phyloP scores from a whole-genome alignment of 2,329 filamentous ascomycete species.

The Monilinia aucupariae region DNA sequence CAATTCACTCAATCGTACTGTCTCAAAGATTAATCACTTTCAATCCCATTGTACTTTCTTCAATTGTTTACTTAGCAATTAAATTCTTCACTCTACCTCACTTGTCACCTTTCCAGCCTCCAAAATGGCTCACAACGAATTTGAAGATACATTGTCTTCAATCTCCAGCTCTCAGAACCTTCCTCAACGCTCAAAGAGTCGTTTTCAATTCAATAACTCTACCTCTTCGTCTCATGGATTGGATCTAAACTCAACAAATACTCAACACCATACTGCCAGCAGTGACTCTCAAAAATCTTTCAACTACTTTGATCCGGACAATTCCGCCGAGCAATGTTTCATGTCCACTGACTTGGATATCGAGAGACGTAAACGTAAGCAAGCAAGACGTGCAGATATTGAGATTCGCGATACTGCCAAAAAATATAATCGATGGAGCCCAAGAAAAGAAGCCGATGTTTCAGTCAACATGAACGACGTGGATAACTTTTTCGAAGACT shows the following conservation, averaged over 20 bases:
- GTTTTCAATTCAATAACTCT: slow-evolving; percentile 1
- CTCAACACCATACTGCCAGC: slow-evolving; percentile 10
- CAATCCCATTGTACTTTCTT: neutral
- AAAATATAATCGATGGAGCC: slow-evolving; percentile 33
- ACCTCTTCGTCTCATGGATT: slow-evolving; percentile 3
- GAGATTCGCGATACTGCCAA: slow-evolving; percentile 34
- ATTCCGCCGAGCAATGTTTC: slow-evolving; percentile 6
- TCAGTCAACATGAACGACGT: slow-evolving; percentile 41
- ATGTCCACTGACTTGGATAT: slow-evolving; percentile 13
- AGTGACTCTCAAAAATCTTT: neutral
- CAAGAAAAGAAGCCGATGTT: slow-evolving; percentile 36
- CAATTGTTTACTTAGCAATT: neutral
- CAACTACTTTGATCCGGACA: slow-evolving; percentile 6
- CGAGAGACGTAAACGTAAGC: slow-evolving; percentile 3
- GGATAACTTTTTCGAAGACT: slow-evolving; percentile 43
- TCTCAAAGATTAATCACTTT: neutral
- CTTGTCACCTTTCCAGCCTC: neutral
- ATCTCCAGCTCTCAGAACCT: slow-evolving; percentile 6
- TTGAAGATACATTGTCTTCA: slow-evolving; percentile 8
- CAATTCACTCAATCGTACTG: too few relatives aligned
- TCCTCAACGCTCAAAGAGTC: slow-evolving; percentile 6
- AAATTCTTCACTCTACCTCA: neutral
- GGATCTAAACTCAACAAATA: slow-evolving; percentile 8
- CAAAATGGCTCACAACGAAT: slow-evolving; percentile 3
- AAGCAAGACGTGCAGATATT: slow-evolving; percentile 24